A percentile compares a stretch with the other conserved stretches of the same genome.
Conservation (phyloP, 2,329 filamentous ascomycete genomes). For the Trichoderma brevicompactum region DNA sequence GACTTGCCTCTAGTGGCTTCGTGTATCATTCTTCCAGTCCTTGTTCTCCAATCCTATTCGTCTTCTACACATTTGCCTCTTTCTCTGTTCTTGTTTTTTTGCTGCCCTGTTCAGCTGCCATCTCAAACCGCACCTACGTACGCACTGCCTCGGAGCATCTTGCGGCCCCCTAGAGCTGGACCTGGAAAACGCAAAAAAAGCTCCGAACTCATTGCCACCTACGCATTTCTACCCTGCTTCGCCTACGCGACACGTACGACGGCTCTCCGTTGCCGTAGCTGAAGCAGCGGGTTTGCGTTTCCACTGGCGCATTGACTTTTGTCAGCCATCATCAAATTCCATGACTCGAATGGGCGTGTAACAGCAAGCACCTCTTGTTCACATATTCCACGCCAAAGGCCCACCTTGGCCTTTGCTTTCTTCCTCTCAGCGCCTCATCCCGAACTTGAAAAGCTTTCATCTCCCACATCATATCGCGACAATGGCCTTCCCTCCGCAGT, state of each 20-base stretch:
- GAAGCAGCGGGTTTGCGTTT: constrained; percentile 20
- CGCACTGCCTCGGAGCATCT: constrained; percentile 25
- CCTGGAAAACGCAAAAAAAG: constrained; percentile 20
- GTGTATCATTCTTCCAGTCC: constrained; percentile 25
- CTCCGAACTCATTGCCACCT: constrained; percentile 20
- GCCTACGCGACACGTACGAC: constrained; percentile 24
- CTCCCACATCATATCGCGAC: constrained; percentile 9
- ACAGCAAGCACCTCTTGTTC: constrained; percentile 10
- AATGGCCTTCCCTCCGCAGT: constrained; percentile 47
- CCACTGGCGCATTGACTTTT: constrained; percentile 21
- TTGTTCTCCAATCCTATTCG: constrained; percentile 27
- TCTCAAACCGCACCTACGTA: constrained; percentile 10
- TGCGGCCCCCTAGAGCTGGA: constrained; percentile 21
- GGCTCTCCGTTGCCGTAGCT: constrained; percentile 15
- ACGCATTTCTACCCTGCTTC: constrained; percentile 21
- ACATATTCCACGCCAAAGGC: constrained; percentile 16
- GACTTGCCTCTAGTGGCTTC: constrained; percentile 24
- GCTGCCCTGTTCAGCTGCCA: constrained; percentile 19
- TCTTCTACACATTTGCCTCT: constrained; percentile 23
- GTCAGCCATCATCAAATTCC: constrained; percentile 22
- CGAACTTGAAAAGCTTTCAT: constrained; percentile 10
- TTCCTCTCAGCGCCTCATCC: constrained; percentile 2
- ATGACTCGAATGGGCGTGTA: constrained; percentile 29
- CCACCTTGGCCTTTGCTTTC: constrained; percentile 21
- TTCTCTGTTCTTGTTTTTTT: constrained; percentile 14